Evolutionary conservation across 2,329 filamentous ascomycete genomes (phyloP).

Genomic region (Aspergillus fumigatus): DNA sequence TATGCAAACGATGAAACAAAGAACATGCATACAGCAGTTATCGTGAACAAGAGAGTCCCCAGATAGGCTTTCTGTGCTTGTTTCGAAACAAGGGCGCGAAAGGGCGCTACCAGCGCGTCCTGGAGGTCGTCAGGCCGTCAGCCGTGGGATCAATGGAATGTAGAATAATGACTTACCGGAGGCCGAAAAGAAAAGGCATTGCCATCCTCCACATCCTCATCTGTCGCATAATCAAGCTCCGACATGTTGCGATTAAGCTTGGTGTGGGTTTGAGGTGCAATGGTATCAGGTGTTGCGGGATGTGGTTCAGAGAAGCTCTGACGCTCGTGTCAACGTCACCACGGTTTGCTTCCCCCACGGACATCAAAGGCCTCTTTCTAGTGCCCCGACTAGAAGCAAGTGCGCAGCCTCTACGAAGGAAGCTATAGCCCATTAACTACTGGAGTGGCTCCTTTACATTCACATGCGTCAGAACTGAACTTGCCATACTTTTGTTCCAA

Average conservation of each 20-base stretch:
- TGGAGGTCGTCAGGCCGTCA: constrained; percentile 29
- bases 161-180: constrained; percentile 11
- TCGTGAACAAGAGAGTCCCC: constrained; percentile 51
- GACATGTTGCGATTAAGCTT: constrained; percentile 5
- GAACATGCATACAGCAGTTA: constrained; percentile 53
- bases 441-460: background rate
- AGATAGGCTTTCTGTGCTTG: constrained; percentile 62
- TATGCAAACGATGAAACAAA: constrained; percentile 58
- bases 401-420: background rate
- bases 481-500: background rate
- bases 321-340: constrained; percentile 14
- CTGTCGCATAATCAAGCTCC: constrained; percentile 10
- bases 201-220: constrained; percentile 7
- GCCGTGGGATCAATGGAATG: constrained; percentile 4
- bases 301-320: background rate
- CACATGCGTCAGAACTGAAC: background rate
- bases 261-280: background rate
- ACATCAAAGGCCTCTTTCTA: background rate
- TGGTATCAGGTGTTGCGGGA: background rate
- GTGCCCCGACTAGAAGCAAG: background rate
- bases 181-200: constrained; percentile 7
- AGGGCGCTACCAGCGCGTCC: constrained; percentile 51
- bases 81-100: constrained; percentile 56
- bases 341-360: background rate
- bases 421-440: no score